phyloP scores from a whole-genome alignment of 352 stramenopile species.

The Phytophthora pinifolia region DNA sequence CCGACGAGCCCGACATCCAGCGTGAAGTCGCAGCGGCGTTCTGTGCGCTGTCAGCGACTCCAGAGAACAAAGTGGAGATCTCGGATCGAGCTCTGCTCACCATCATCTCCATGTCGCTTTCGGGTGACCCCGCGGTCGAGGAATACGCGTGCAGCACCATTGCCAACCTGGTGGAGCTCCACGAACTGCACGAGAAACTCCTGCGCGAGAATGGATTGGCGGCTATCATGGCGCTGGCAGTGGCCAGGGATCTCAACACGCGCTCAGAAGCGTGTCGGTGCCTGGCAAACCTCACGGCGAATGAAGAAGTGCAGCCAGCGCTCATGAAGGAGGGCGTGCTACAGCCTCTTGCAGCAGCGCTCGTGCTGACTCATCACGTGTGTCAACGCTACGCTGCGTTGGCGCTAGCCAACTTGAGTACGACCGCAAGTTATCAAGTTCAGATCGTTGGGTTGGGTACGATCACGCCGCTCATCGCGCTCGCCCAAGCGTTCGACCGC shows the following conservation, averaged over 20 bases:
- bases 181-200: conserved; percentile 94
- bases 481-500: conserved; percentile 87
- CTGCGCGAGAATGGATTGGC: conserved; percentile 93
- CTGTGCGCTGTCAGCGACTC: conserved; percentile 94
- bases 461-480: conserved; percentile 87
- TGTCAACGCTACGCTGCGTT: conserved; percentile 94
- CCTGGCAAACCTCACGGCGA: conserved; percentile 95
- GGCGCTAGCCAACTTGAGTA: conserved; percentile 94
- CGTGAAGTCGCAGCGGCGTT: conserved; percentile 92
- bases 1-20: conserved; percentile 91
- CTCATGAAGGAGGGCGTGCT: conserved; percentile 93
- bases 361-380: conserved; percentile 90
- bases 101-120: conserved; percentile 94
- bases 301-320: conserved; percentile 90
- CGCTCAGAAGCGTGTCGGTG: conserved; percentile 91
- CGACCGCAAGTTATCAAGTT: conserved; percentile 92
- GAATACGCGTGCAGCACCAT: conserved; percentile 93
- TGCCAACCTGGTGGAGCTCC: conserved; percentile 95
- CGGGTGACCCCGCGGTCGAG: conserved; percentile 89
- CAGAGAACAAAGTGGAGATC: conserved; percentile 96
- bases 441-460: conserved; percentile 94
- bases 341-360: conserved; percentile 86
- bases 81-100: conserved; percentile 93
- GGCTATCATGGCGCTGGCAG: conserved; percentile 91
- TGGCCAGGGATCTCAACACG: conserved; percentile 90